phyloP scores from a whole-genome alignment of 2,329 filamentous ascomycete species.

The Colletotrichum sp. region DNA sequence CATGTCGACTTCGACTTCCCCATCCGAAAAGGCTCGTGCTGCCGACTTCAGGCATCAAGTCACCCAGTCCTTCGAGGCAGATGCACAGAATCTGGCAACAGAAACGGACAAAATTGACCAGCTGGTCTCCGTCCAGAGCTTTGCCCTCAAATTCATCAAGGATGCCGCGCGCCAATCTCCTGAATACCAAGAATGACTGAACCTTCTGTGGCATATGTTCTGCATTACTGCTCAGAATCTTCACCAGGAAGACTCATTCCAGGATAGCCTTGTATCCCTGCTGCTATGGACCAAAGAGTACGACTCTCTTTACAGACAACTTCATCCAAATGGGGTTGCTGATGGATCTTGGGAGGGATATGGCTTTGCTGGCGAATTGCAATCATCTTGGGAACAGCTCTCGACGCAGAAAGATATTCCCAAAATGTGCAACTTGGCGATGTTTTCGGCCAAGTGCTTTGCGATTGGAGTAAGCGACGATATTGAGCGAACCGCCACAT shows the following conservation, averaged over 20 bases:
- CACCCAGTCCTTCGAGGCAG: not conserved
- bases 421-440: not conserved
- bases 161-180: not conserved
- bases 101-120: not conserved
- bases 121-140: not conserved
- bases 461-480: not conserved
- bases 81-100: not conserved
- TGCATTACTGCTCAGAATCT: not conserved
- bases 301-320: not conserved
- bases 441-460: not conserved
- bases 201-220: not conserved
- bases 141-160: not conserved
- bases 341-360: not conserved
- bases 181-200: not conserved
- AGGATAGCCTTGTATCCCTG: not conserved
- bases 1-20: not conserved
- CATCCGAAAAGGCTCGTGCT: not conserved
- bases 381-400: not conserved
- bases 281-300: not conserved
- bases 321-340: not conserved
- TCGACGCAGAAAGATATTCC: not conserved
- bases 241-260: not conserved
- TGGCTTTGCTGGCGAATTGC: not conserved
- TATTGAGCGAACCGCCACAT: not conserved
- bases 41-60: not conserved